Base-by-base conservation (phyloP, 2,329 filamentous ascomycete genomes). In the Fusarium begoniae region DNA sequence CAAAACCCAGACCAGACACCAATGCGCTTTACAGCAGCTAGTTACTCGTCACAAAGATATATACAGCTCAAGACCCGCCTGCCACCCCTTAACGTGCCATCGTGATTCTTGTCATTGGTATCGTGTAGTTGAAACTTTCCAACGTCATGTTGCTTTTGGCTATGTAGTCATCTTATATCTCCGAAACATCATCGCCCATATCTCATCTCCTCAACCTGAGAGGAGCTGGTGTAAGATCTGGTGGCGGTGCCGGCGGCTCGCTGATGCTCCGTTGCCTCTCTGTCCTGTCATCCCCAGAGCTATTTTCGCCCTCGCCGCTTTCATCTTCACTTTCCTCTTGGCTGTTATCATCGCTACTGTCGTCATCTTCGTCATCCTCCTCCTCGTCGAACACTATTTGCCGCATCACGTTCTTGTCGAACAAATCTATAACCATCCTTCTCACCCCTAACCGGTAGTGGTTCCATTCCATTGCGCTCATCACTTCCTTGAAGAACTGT, bases 401-500 rank as follows among this genome's bases (percentile, higher is more conserved):
- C 72, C 95, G 88, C 83, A 98, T 87, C 48, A 98, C 94, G 67
- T 90, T 92, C 83, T 96, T 96, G 79, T 98, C 96, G 78, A 99
- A 99, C 28, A 99, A 84, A 80, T 98, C 96, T 68, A 98, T 91
- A 41, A 98, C 93, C 83, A 98, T 95, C 51, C 96, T 92, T 70
- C 96, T 92, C 35, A 97, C 93, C 3, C 92, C 92, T 5, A 99
- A 88, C 28, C 95, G 90, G 82, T 96, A 98, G 80, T 97, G 94
- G 78, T 98, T 96, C 75, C 90, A 91, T 82, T 98, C 95, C 67
- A 99, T 87, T 55, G 98, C 87, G 14, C 90, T 89, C 86, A 99
- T 91, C 53, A 96, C 91, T 79, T 95, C 94, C 75, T 92, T 91
- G 85, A 98, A 98, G 47, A 99, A 89, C 10, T 88, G 87, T 10